These are phyloP conservation scores for Colletotrichum chlorophyti DNA, from an alignment of 2,329 filamentous ascomycete species.

Conservation along the genomic window DNA sequence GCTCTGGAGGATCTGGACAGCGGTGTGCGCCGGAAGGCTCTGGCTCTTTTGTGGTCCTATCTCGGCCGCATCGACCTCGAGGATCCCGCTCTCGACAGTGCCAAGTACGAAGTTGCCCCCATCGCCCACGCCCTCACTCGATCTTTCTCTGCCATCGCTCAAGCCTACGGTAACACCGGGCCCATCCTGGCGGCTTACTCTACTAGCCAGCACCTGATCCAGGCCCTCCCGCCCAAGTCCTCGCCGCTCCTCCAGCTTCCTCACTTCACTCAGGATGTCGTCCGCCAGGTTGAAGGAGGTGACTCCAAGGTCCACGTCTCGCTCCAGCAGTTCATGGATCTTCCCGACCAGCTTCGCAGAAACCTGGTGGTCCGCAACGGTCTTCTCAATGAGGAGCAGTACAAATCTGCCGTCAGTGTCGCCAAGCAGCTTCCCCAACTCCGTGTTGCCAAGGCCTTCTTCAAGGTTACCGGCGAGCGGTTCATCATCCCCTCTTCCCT, in stretches of 20 bases:
- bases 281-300: conserved; percentile 70
- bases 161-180: conserved; percentile 84
- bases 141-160: conserved; percentile 83
- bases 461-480: conserved; percentile 96
- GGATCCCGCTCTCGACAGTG: conserved; percentile 76
- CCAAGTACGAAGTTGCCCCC: conserved; percentile 89
- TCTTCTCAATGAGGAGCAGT: conserved; percentile 78
- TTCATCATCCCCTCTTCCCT: conserved; percentile 91
- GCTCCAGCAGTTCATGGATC: conserved; percentile 87
- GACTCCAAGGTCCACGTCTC: conserved; percentile 77
- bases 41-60: conserved; percentile 94
- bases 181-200: conserved; percentile 85
- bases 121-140: conserved; percentile 86
- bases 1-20: conserved; percentile 83
- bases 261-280: conserved; percentile 75
- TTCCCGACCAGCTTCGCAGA: conserved; percentile 77
- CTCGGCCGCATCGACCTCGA: conserved; percentile 86
- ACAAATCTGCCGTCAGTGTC: conserved; percentile 75
- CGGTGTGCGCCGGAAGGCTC: conserved; percentile 80
- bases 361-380: conserved; percentile 72
- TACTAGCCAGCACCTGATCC: conserved; percentile 85
- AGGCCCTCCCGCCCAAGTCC: conserved; percentile 82
- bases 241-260: conserved; percentile 94
- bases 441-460: conserved; percentile 90
- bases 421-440: conserved; percentile 86